Conservation (phyloP, 2,329 filamentous ascomycete species). For the Paraconiothyrium sp. region DNA sequence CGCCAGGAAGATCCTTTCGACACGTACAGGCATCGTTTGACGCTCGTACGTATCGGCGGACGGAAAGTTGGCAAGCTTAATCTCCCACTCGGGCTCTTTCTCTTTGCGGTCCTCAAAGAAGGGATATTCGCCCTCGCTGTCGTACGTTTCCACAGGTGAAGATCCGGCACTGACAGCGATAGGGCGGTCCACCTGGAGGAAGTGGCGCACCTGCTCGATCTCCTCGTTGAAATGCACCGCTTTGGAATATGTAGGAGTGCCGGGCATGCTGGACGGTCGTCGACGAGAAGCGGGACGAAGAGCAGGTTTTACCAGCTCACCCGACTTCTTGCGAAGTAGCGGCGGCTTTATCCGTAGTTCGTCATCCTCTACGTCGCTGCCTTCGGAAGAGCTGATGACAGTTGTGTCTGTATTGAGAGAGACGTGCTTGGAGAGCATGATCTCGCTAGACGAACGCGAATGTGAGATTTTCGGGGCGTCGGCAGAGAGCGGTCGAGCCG, state of each 20-base stretch:
- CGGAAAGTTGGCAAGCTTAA: slow-evolving; percentile 85
- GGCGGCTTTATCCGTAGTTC: slow-evolving; percentile 75
- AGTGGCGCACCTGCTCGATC: slow-evolving; percentile 94
- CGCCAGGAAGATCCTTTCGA: slow-evolving; percentile 89
- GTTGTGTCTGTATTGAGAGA: slow-evolving; percentile 55
- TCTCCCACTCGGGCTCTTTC: slow-evolving; percentile 80
- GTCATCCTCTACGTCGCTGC: slow-evolving; percentile 66
- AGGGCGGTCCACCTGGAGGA: slow-evolving; percentile 90
- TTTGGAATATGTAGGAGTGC: slow-evolving; percentile 94
- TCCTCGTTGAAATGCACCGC: slow-evolving; percentile 98
- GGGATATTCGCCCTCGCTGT: slow-evolving; percentile 88
- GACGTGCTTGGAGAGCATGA: slow-evolving; percentile 58
- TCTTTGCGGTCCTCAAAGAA: slow-evolving; percentile 67
- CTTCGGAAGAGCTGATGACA: slow-evolving; percentile 55
- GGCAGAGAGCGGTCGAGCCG: slow-evolving; percentile 55
- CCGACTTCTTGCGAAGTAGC: slow-evolving; percentile 98
- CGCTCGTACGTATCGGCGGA: slow-evolving; percentile 67
- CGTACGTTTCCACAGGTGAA: slow-evolving; percentile 87
- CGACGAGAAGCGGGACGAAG: slow-evolving; percentile 81
- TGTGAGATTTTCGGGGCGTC: slow-evolving; percentile 69
- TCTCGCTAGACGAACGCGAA: slow-evolving; percentile 68
- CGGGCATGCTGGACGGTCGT: slow-evolving; percentile 94
- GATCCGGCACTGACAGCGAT: slow-evolving; percentile 96
- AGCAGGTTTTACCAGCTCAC: slow-evolving; percentile 92
- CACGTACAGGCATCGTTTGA: slow-evolving; percentile 72